Conservation (phyloP, 352 stramenopile species). For the Globisporangium acanthophoron region DNA sequence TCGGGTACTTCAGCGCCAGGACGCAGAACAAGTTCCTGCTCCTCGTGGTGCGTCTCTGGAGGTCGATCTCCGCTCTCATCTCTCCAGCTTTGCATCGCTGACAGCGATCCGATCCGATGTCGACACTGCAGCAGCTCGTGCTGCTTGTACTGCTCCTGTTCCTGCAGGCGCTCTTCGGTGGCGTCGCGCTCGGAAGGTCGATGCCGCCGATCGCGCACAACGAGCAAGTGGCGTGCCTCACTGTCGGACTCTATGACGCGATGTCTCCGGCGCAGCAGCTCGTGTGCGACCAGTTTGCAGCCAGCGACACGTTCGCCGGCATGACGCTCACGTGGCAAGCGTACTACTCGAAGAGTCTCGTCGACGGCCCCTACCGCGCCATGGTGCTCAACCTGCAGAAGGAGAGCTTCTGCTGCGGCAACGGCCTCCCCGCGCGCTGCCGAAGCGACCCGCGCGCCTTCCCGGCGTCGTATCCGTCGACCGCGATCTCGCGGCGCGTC, state of each 20-base stretch:
- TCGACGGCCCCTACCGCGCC: slow-evolving; percentile 34
- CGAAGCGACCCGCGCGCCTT: slow-evolving; percentile 37
- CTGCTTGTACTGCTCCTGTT: slow-evolving; percentile 41
- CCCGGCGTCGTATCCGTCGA: slow-evolving; percentile 32
- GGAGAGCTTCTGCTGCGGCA: slow-evolving; percentile 66
- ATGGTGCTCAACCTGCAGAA: slow-evolving; percentile 59
- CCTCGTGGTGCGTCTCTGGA: slow-evolving; percentile 24
- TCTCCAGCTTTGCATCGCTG: not conserved
- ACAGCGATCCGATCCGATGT: not conserved
- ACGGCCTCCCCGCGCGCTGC: slow-evolving; percentile 49
- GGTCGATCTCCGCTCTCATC: not conserved
- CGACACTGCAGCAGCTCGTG: slow-evolving; percentile 28
- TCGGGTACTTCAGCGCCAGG: slow-evolving; percentile 46
- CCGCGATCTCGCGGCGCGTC: slow-evolving; percentile 19
- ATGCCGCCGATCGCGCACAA: slow-evolving; percentile 28
- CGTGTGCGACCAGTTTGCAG: slow-evolving; percentile 44
- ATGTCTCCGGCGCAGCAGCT: slow-evolving; percentile 26
- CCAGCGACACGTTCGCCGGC: slow-evolving; percentile 55
- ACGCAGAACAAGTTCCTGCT: slow-evolving; percentile 80
- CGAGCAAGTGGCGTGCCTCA: slow-evolving; percentile 47
- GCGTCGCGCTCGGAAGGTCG: slow-evolving; percentile 34
- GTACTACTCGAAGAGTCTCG: slow-evolving; percentile 54
- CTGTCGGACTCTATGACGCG: slow-evolving; percentile 45
- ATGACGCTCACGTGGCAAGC: slow-evolving; percentile 66
- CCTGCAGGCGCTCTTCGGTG: slow-evolving; percentile 61